phyloP scores from a whole-genome alignment of 2,329 filamentous ascomycete species.

The Gaeumannomyces sp. region DNA sequence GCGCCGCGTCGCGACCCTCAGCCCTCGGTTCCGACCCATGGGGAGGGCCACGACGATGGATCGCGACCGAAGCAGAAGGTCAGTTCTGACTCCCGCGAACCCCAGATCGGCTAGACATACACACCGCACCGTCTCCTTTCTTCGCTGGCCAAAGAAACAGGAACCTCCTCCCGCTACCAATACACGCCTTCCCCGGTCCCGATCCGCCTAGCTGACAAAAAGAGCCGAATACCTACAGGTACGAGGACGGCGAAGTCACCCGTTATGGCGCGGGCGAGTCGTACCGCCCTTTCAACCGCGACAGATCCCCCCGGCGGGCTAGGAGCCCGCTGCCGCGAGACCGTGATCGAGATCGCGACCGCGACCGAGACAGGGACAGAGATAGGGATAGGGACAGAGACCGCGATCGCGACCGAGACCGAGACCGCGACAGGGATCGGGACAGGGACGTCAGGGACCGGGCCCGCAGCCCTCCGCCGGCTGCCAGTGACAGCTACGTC shows the following conservation, averaged over 20 bases:
- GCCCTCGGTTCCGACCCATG: background rate
- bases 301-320: slow-evolving; percentile 34
- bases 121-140: background rate
- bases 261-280: slow-evolving; percentile 57
- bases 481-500: slow-evolving; percentile 34
- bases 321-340: slow-evolving; percentile 23
- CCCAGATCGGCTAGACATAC: background rate
- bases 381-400: slow-evolving; percentile 18
- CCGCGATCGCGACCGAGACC: slow-evolving; percentile 20
- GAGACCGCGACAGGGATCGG: slow-evolving; percentile 19
- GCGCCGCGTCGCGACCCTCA: background rate
- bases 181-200: background rate
- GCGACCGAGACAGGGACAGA: slow-evolving; percentile 21
- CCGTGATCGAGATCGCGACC: slow-evolving; percentile 17
- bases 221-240: slow-evolving; percentile 30
- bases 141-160: too few species aligned
- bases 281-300: slow-evolving; percentile 50
- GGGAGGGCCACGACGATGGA: slow-evolving; percentile 10
- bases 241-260: slow-evolving; percentile 56
- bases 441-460: slow-evolving; percentile 28
- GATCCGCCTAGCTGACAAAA: background rate
- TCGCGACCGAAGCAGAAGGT: slow-evolving; percentile 12
- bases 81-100: background rate
- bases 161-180: too few species aligned
- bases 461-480: slow-evolving; percentile 20